Base-by-base conservation (phyloP, 1,139 yeast species). In the Debaryomyces sp. region DNA sequence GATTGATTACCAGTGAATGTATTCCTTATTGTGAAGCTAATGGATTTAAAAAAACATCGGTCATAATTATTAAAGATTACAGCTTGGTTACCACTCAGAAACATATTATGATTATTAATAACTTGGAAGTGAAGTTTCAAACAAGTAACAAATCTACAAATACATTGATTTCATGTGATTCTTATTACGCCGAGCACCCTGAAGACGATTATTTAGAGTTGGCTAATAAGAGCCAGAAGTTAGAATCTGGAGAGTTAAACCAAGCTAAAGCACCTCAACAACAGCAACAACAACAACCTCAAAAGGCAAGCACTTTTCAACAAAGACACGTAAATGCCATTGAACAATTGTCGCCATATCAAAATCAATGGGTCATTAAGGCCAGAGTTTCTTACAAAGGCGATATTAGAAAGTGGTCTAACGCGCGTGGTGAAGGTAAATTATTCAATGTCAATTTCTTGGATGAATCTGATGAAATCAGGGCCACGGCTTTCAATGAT, bases 391-490 rank as follows among this genome's bases (percentile, higher is more conserved):
- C 96, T 1, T 84, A 80, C 67, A 94, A 94, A 67, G 85, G 96
- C 48, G 97, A 91, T 53, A 78, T 94, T 59, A 86, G 91, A 68
- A 87, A 88, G 37, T 95, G 95, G 94, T 81, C 89, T 46, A 91
- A 91, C 61, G 85, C 84, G 50, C 80, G 85, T 60, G 96, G 97
- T 51, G 91, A 87, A 56, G 99, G 99, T 47, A 89, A 89, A 66
- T 78, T 95, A 52, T 90, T 95, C 73, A 87, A 87, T 58, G 90
- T 90, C 37, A 89, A 91, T 58, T 83, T 95, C 55, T 73, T 92
- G 54, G 99, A 95, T 64, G 96, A 95, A 64, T 87, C 97, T 6
- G 97, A 96, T 60, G 99, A 94, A 71, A 95, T 95, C 59, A 82
- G 96, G 61, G 98, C 96, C 13, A 91, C 98, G 7, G 97, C 96